phyloP scores from a whole-genome alignment of 768 basidiomycete genomes.

The Serendipita sp. region DNA sequence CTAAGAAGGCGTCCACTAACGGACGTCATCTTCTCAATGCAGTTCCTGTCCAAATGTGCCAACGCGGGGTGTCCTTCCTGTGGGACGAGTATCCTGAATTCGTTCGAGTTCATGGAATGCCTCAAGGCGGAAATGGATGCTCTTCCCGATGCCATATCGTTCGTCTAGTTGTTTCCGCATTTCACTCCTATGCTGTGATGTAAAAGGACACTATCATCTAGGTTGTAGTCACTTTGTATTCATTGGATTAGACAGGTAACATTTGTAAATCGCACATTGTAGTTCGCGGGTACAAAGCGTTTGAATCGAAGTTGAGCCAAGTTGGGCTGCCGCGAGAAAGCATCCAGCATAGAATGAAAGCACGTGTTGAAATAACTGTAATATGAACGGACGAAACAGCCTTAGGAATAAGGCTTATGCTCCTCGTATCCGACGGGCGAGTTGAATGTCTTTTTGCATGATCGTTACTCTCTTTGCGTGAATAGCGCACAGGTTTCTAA shows the following conservation, averaged over 20 bases:
- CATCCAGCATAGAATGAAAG: not conserved
- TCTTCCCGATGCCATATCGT: slow-evolving; percentile 26
- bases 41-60: slow-evolving; percentile 37
- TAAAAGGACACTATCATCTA: not conserved
- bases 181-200: not conserved
- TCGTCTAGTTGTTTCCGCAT: not conserved
- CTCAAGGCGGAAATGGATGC: slow-evolving; percentile 44
- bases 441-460: slow-evolving; percentile 94
- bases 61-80: slow-evolving; percentile 39
- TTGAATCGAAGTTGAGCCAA: not conserved
- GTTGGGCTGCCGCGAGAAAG: not conserved
- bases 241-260: not conserved
- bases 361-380: not conserved
- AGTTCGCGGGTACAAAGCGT: not conserved
- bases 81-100: slow-evolving; percentile 46
- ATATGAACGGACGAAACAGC: not conserved
- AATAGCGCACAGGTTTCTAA: slow-evolving; percentile 86
- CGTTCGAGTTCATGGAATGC: slow-evolving; percentile 35
- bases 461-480: slow-evolving; percentile 97
- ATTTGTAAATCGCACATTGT: not conserved
- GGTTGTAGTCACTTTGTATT: not conserved
- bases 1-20: slow-evolving; percentile 38
- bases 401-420: slow-evolving; percentile 30
- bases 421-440: slow-evolving; percentile 87
- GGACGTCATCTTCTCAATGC: slow-evolving; percentile 40